Conservation (phyloP, 1,284 basidiomycete species). For the Papiliotrema laurentii region DNA sequence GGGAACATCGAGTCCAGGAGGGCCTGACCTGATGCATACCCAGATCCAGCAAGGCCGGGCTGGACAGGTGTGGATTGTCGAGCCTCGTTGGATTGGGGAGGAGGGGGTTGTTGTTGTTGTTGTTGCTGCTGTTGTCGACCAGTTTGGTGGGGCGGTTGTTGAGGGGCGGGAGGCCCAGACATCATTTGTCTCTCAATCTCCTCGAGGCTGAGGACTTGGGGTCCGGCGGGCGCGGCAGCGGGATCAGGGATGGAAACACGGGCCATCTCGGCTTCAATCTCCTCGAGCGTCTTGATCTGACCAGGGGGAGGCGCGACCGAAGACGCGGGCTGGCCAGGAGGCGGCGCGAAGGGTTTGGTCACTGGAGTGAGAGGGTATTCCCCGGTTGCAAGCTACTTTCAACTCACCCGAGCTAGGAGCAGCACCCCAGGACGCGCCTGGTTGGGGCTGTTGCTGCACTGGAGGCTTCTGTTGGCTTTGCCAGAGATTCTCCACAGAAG, state of each 20-base stretch:
- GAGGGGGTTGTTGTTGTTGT: slow-evolving; percentile 17
- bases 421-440: slow-evolving; percentile 50
- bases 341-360: slow-evolving; percentile 43
- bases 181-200: slow-evolving; percentile 50
- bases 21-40: slow-evolving; percentile 35
- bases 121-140: slow-evolving; percentile 15
- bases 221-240: slow-evolving; percentile 11
- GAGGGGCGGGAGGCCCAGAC: slow-evolving; percentile 7
- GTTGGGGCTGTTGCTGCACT: background rate
- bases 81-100: slow-evolving; percentile 43
- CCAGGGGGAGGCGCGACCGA: slow-evolving; percentile 36
- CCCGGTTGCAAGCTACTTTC: slow-evolving; percentile 13
- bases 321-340: slow-evolving; percentile 17
- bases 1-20: slow-evolving; percentile 47
- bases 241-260: slow-evolving; percentile 19
- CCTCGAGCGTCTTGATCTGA: slow-evolving; percentile 74
- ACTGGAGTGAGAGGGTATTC: slow-evolving; percentile 5
- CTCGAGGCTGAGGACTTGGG: slow-evolving; percentile 43
- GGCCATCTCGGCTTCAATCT: slow-evolving; percentile 88
- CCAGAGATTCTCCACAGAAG: slow-evolving; percentile 22
- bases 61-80: slow-evolving; percentile 28
- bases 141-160: slow-evolving; percentile 10
- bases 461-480: slow-evolving; percentile 10
- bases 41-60: slow-evolving; percentile 29
- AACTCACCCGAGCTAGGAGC: slow-evolving; percentile 24